Conservation (phyloP, 1,139 yeast genomes). For the Pichia sp. region DNA sequence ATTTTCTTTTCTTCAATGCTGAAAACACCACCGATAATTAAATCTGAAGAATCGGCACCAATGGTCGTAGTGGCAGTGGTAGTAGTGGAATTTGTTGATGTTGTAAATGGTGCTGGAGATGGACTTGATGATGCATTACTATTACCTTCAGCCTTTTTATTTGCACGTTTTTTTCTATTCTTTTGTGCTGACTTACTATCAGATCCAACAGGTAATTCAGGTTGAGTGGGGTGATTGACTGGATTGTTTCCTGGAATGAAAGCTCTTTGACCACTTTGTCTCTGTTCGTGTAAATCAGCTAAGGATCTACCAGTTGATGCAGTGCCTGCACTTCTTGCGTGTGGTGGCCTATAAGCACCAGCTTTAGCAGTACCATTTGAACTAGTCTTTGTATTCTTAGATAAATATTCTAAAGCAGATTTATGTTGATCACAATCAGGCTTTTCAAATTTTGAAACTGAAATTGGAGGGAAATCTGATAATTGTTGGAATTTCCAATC, state of each 20-base stretch:
- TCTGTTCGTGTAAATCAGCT: conserved; percentile 50
- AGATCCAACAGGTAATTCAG: conserved; percentile 28
- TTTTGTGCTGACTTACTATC: conserved; percentile 50
- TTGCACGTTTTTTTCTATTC: conserved; percentile 75
- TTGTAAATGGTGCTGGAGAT: conserved; percentile 13
- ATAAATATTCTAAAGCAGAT: conserved; percentile 53
- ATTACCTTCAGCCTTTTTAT: conserved; percentile 33
- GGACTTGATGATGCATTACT: conserved; percentile 15
- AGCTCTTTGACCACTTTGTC: conserved; percentile 13
- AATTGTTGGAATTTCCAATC: conserved; percentile 82
- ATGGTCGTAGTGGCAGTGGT: too few species aligned
- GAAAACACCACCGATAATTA: conserved; percentile 55
- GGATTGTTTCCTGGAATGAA: conserved; percentile 14
- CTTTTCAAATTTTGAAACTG: conserved; percentile 23
- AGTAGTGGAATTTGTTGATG: conserved; percentile 8
- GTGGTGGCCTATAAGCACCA: conserved; percentile 18
- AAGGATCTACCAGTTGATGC: conserved; percentile 38
- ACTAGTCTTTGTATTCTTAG: conserved; percentile 35
- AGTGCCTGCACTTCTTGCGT: conserved; percentile 29
- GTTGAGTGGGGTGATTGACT: conserved; percentile 21
- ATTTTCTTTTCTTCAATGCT: conserved; percentile 86
- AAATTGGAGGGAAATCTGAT: conserved; percentile 48
- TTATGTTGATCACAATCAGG: conserved; percentile 65
- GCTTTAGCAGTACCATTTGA: conserved; percentile 36
- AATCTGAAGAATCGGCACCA: conserved; percentile 14